A percentile compares a stretch with the other conserved stretches of the same genome.
These are phyloP conservation scores for Annulohypoxylon moriforme DNA, from an alignment of 495 filamentous ascomycete species.

Conservation along the genomic window DNA sequence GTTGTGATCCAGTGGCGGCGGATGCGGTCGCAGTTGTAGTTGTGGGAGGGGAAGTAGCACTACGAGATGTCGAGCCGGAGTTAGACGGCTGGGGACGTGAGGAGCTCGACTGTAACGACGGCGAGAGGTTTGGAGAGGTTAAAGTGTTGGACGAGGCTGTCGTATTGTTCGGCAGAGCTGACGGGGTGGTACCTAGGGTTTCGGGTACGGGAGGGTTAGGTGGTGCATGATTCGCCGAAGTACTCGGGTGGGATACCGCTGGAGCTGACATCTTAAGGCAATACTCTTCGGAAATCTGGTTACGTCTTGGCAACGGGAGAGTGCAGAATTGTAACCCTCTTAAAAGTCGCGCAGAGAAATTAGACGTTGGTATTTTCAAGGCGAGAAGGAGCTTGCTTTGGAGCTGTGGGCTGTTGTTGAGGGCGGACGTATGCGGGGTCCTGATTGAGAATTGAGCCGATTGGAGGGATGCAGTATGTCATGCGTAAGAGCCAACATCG, in stretches of 20 bases:
- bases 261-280: conserved; percentile 37
- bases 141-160: conserved; percentile 14
- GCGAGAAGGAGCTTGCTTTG: conserved; percentile 26
- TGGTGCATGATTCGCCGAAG: conserved; percentile 21
- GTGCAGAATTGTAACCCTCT: conserved; percentile 28
- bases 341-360: conserved; percentile 14
- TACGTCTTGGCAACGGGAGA: conserved; percentile 26
- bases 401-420: conserved; percentile 33
- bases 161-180: conserved; percentile 26
- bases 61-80: conserved; percentile 37
- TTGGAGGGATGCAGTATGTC: conserved; percentile 44
- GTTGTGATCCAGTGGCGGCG: conserved; percentile 21
- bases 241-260: conserved; percentile 7
- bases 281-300: conserved; percentile 1
- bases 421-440: conserved; percentile 39
- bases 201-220: conserved; percentile 19
- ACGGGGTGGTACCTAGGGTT: conserved; percentile 19
- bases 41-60: conserved; percentile 30
- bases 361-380: conserved; percentile 21
- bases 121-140: conserved; percentile 16
- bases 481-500: conserved; percentile 32
- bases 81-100: conserved; percentile 26
- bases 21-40: conserved; percentile 28
- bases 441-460: conserved; percentile 21
- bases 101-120: conserved; percentile 26